These are phyloP conservation scores for Pseudogymnoascus sp. DNA, from an alignment of 2,329 filamentous ascomycete species.

Conservation along the genomic window DNA sequence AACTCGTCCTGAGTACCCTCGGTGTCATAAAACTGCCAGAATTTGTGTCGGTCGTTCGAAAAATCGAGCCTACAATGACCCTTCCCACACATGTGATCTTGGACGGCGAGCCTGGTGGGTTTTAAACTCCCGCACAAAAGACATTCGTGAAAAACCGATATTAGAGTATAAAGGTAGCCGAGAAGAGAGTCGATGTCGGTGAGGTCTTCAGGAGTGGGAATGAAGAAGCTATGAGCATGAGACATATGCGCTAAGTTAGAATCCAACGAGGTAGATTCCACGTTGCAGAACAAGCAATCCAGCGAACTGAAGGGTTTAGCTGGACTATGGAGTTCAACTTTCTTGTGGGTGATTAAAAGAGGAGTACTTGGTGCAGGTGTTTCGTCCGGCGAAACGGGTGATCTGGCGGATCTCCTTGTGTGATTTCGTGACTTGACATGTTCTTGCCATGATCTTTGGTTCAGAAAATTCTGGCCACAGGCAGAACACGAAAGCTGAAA, in stretches of 20 bases:
- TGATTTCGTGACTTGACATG: constrained; percentile 16
- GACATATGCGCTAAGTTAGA: constrained; percentile 40
- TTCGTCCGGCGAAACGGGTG: background rate
- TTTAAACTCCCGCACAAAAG: constrained; percentile 40
- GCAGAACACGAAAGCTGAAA: background rate
- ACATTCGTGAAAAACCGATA: constrained; percentile 41
- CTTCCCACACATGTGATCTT: constrained; percentile 43
- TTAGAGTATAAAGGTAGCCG: constrained; percentile 39
- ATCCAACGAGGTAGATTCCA: constrained; percentile 24
- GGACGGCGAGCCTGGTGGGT: constrained; percentile 35
- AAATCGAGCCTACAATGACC: constrained; percentile 39
- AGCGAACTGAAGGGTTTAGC: constrained; percentile 20
- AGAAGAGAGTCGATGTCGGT: constrained; percentile 41
- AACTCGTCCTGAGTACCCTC: background rate
- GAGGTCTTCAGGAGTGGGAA: constrained; percentile 33
- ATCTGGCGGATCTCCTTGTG: constrained; percentile 1
- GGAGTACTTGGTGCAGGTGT: background rate
- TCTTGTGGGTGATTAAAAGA: background rate
- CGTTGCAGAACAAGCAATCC: constrained; percentile 37
- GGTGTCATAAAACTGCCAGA: constrained; percentile 35
- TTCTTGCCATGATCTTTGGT: constrained; percentile 13
- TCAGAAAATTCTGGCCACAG: background rate
- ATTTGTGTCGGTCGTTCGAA: constrained; percentile 29
- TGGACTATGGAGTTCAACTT: background rate
- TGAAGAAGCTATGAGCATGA: constrained; percentile 37